phyloP scores from a whole-genome alignment of 202 grass and related monocot species.

The Carex sylvatica region DNA sequence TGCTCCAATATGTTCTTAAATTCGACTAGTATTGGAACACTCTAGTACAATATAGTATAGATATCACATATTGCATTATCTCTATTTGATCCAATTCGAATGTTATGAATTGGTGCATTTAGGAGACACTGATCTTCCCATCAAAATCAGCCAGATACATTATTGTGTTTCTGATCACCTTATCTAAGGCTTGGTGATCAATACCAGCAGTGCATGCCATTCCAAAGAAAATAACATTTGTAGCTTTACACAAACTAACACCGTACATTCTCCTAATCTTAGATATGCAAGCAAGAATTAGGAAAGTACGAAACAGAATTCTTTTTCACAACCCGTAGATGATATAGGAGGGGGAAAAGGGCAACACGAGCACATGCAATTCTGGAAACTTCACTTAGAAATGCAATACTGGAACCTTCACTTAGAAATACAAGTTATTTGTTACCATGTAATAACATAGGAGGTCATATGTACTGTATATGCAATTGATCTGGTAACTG shows the following conservation, averaged over 20 bases:
- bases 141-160: background rate
- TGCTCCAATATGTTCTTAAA: too few species aligned
- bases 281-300: background rate
- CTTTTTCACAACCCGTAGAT: background rate
- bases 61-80: too few species aligned
- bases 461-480: background rate
- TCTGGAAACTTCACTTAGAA: background rate
- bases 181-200: background rate
- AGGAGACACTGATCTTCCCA: background rate
- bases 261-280: background rate
- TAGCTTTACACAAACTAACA: background rate
- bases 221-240: background rate
- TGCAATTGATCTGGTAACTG: background rate
- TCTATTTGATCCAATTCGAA: background rate
- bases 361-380: background rate
- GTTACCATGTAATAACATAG: background rate
- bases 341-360: background rate
- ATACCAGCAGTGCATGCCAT: background rate
- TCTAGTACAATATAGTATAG: too few species aligned
- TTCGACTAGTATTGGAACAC: too few species aligned
- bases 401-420: background rate
- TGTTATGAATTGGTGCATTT: background rate
- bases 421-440: background rate
- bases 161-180: background rate
- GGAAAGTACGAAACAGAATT: background rate